These are phyloP conservation scores for Diutina ranongensis DNA, from an alignment of 1,139 yeast species.

Conservation along the genomic window DNA sequence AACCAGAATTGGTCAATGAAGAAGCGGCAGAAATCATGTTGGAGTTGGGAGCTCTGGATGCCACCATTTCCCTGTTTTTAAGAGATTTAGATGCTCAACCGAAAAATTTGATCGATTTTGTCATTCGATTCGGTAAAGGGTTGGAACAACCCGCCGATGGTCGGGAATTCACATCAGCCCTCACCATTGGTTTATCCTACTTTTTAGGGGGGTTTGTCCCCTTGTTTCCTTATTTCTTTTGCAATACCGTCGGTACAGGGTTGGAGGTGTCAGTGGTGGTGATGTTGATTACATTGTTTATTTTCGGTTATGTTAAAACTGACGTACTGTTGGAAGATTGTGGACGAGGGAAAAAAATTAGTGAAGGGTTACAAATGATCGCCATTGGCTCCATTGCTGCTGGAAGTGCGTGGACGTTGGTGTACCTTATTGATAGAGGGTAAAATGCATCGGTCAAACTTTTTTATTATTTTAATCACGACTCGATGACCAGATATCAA, in stretches of 20 bases:
- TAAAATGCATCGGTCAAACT: neutral
- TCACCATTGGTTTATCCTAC: conserved; percentile 66
- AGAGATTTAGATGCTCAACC: conserved; percentile 63
- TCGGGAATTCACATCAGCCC: conserved; percentile 62
- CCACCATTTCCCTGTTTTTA: conserved; percentile 52
- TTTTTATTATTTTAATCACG: neutral
- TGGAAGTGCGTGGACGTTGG: conserved; percentile 92
- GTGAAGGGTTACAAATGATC: conserved; percentile 86
- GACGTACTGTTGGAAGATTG: conserved; percentile 70
- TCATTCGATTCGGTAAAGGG: conserved; percentile 63
- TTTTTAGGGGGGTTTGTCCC: conserved; percentile 80
- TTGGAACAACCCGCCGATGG: conserved; percentile 76
- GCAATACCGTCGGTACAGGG: conserved; percentile 62
- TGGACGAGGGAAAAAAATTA: conserved; percentile 45
- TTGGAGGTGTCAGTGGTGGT: conserved; percentile 63
- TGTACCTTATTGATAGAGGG: conserved; percentile 50
- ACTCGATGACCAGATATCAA: too few relatives aligned
- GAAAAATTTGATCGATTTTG: conserved; percentile 55
- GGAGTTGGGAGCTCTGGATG: conserved; percentile 59
- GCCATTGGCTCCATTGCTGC: conserved; percentile 93
- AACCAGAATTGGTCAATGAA: conserved; percentile 47
- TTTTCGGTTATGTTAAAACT: conserved; percentile 82
- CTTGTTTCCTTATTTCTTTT: conserved; percentile 68
- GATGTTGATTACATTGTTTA: conserved; percentile 76
- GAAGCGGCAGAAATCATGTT: conserved; percentile 65